Conservation (phyloP, 2,329 filamentous ascomycete genomes). For the Atkinsonella hypoxylon region DNA sequence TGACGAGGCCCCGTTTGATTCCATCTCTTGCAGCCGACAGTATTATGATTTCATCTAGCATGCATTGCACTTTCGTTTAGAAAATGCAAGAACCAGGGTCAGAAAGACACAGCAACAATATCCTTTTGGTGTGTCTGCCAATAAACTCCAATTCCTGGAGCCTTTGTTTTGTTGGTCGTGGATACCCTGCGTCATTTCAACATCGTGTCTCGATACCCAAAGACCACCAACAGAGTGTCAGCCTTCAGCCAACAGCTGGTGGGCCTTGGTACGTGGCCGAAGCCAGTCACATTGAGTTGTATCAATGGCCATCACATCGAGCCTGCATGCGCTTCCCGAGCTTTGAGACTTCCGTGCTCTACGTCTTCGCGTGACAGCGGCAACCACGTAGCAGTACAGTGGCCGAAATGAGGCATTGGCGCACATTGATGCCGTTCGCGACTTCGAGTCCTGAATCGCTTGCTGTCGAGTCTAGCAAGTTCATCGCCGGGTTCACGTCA, state of each 20-base stretch:
- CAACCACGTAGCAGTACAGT: neutral
- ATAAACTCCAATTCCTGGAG: neutral
- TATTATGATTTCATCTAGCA: neutral
- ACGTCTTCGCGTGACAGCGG: neutral
- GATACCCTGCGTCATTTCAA: too few relatives aligned
- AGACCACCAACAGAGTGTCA: neutral
- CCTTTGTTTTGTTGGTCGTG: too few relatives aligned
- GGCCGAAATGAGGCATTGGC: conserved; percentile 2
- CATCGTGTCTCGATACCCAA: neutral
- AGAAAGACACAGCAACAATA: neutral
- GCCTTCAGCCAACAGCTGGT: neutral
- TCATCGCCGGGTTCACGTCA: neutral
- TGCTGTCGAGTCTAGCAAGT: neutral
- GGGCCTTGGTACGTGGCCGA: neutral
- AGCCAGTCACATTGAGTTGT: neutral
- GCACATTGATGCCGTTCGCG: neutral
- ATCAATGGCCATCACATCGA: neutral
- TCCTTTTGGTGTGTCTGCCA: neutral
- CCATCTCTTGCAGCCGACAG: neutral
- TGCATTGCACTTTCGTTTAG: too few relatives aligned
- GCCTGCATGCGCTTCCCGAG: neutral
- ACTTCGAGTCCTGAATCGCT: neutral
- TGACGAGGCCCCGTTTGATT: neutral
- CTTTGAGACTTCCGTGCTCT: neutral
- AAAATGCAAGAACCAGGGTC: neutral